phyloP scores from a whole-genome alignment of 2,329 filamentous ascomycete species.

The Sclerotinia nivalis region DNA sequence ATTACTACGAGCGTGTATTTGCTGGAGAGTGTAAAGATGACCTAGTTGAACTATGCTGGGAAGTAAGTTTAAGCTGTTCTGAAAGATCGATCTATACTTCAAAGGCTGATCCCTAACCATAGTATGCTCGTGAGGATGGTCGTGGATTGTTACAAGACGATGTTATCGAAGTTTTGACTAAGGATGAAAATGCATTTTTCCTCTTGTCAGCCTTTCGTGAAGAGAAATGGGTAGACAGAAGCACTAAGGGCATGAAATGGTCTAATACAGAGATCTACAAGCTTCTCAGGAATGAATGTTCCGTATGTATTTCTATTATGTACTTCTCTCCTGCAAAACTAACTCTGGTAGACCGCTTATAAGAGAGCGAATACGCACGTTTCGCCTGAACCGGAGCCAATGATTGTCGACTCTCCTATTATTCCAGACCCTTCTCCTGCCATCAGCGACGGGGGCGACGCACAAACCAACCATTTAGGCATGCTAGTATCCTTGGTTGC shows the following conservation, averaged over 20 bases:
- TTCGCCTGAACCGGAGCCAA: not conserved
- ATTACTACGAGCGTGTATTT: conserved; percentile 21
- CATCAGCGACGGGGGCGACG: not conserved
- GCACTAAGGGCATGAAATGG: conserved; percentile 4
- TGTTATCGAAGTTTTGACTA: conserved; percentile 14
- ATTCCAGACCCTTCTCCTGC: not conserved
- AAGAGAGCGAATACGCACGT: not conserved
- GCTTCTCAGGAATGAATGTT: conserved; percentile 17
- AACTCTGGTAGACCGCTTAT: not conserved
- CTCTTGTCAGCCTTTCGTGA: conserved; percentile 17
- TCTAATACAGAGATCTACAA: conserved; percentile 8
- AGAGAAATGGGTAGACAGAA: conserved; percentile 8
- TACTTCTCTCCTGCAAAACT: not conserved
- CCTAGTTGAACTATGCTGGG: conserved; percentile 15
- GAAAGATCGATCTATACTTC: not conserved
- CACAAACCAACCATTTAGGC: conserved; percentile 3
- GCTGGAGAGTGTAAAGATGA: conserved; percentile 5
- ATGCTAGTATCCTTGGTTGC: conserved; percentile 4
- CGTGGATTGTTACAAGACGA: conserved; percentile 8
- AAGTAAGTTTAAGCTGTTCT: conserved; percentile 8
- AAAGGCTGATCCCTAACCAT: not conserved
- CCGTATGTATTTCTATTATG: not conserved
- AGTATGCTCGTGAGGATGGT: conserved; percentile 21
- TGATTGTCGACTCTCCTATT: not conserved
- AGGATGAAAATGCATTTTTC: conserved; percentile 21